Base-by-base conservation (phyloP, 108 stramenopile species). In the Schizochytrium sp. region DNA sequence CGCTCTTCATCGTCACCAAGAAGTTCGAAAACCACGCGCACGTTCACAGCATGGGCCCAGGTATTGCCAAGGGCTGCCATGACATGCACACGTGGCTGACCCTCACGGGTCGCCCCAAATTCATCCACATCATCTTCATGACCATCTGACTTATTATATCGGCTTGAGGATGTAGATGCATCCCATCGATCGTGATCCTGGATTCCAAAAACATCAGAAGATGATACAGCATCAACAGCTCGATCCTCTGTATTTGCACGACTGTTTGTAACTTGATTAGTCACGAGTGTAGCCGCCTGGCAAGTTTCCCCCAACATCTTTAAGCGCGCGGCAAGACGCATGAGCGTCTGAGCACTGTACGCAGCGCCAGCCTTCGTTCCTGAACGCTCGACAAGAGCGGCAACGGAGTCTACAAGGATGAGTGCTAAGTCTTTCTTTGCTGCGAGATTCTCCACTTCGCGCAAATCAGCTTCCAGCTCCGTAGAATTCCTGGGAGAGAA, bases 241-340 rank as follows among this genome's bases (percentile, higher is more conserved):
- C 12, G 19, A 44, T 69, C 64, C 12, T 1, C 64, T 15, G 40
- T 44, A 7, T 69, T 12, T 7, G 44, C 42, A 69, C 64, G 64
- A 15, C 64, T 44, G 12, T 38, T 1, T 15, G 64, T 69, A 8
- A 83, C 76, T 42, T 83, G 76, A 40, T 83, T 83, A 5, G 76
- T 83, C 47, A 83, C 53, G 0, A 83, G 76, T n/a, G 55, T n/a
- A 10, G 76, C 50, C 2, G 55, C 53, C 53, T 55, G 47, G 47
- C 76, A 83, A 1, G 76, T 55, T 42, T 83, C 76, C n/a, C 50
- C 76, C 3, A 83, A 42, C 49, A 83, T n/a, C 76, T 83, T 83
- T 47, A 83, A 40, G 50, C 53, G 47, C 53, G 76, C 76, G 47
- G 76, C 76, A n/a, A 83, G 76, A 10, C 53, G 47, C 12, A 28